phyloP scores from a whole-genome alignment of 805 yeast species.

The Metschnikowia cubensis region DNA sequence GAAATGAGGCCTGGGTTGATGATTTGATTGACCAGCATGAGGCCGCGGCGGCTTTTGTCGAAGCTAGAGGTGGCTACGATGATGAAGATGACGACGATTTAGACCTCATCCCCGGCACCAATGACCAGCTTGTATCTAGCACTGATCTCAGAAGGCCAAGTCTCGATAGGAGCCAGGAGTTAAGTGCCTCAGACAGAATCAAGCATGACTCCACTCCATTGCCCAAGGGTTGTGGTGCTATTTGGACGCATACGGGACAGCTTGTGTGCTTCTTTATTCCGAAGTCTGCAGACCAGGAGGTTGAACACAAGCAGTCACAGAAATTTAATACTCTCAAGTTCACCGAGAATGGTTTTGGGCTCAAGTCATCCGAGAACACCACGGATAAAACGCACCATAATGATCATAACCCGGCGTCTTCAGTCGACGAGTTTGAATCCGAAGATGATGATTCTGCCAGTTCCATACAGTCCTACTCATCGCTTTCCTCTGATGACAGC shows the following conservation, averaged over 20 bases:
- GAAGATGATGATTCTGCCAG: conserved; percentile 8
- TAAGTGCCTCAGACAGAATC: conserved; percentile 3
- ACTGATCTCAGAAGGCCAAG: conserved; percentile 5
- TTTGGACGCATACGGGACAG: conserved; percentile 77
- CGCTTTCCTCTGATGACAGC: conserved; percentile 49
- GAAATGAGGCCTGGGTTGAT: conserved; percentile 42
- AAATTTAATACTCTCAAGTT: conserved; percentile 44
- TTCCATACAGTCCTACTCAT: conserved; percentile 14
- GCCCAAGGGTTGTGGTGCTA: conserved; percentile 91
- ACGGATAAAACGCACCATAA: conserved; percentile 6
- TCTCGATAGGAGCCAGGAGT: background rate
- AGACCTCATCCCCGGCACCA: conserved; percentile 39
- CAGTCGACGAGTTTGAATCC: conserved; percentile 6
- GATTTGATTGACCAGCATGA: conserved; percentile 39
- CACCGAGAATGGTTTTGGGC: conserved; percentile 49
- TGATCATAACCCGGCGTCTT: background rate
- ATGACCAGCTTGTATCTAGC: conserved; percentile 21
- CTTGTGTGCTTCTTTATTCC: conserved; percentile 79
- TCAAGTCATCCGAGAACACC: conserved; percentile 10
- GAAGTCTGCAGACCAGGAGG: conserved; percentile 33
- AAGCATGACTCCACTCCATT: conserved; percentile 72
- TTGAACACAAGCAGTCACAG: conserved; percentile 38
- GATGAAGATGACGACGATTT: conserved; percentile 27
- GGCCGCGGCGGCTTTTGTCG: conserved; percentile 15
- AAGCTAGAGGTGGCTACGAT: conserved; percentile 20